Evolutionary conservation across 2,329 filamentous ascomycete species (phyloP).

Genomic region (Thermomyces lanuginosus): DNA sequence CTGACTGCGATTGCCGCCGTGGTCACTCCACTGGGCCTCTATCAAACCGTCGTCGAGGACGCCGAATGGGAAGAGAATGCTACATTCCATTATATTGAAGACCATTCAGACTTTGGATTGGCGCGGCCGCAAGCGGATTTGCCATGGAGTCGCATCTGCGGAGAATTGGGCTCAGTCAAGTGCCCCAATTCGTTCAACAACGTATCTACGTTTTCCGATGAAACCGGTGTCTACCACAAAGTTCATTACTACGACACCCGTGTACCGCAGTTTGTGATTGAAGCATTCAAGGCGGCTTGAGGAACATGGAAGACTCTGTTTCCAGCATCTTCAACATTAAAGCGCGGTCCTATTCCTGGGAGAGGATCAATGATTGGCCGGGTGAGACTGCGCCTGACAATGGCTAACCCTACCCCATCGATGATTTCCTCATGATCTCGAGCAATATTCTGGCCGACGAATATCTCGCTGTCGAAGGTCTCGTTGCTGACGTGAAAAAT

Average conservation of each 20-base stretch:
- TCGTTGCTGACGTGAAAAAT: constrained; percentile 27
- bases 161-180: constrained; percentile 5
- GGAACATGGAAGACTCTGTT: constrained; percentile 14
- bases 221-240: constrained; percentile 2
- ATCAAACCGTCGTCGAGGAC: constrained; percentile 20
- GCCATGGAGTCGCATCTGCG: constrained; percentile 20
- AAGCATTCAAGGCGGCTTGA: constrained; percentile 25
- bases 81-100: constrained; percentile 24
- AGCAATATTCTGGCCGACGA: constrained; percentile 19
- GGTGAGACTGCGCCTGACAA: constrained; percentile 14
- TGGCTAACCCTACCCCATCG: constrained; percentile 15
- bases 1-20: constrained; percentile 28
- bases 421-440: constrained; percentile 15
- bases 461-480: constrained; percentile 25
- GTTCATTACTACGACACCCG: constrained; percentile 15
- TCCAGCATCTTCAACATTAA: constrained; percentile 32
- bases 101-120: constrained; percentile 15
- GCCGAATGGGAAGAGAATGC: constrained; percentile 5
- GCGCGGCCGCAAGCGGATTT: constrained; percentile 21
- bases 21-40: constrained; percentile 32
- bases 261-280: constrained; percentile 19
- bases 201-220: constrained; percentile 6
- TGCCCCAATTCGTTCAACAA: constrained; percentile 12
- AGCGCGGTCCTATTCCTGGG: constrained; percentile 13
- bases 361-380: constrained; percentile 5